Percentiles rank a stretch among this genome's conserved stretches.
These are phyloP conservation scores for Phytophthora macrochlamydospora DNA, from an alignment of 352 stramenopile species.

Conservation along the genomic window DNA sequence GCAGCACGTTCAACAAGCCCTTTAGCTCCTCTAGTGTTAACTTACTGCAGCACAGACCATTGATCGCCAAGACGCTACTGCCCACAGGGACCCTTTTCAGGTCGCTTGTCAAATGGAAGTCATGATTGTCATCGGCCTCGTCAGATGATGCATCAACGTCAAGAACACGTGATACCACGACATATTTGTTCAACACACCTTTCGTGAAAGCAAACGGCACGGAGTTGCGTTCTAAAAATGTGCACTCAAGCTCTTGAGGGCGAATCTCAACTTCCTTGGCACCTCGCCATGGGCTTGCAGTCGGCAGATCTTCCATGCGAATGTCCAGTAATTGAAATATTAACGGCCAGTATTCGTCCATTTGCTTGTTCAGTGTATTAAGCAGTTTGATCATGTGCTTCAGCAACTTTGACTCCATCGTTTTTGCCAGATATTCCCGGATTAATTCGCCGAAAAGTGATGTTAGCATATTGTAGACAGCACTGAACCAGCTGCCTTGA, in stretches of 20 bases:
- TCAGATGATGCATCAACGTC: conserved; percentile 31
- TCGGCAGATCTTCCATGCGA: conserved; percentile 74
- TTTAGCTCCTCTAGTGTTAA: conserved; percentile 75
- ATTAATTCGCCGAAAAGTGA: conserved; percentile 79
- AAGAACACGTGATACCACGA: conserved; percentile 62
- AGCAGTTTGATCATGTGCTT: conserved; percentile 86
- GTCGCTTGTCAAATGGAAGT: conserved; percentile 33
- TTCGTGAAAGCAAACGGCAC: conserved; percentile 77
- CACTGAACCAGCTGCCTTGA: conserved; percentile 87
- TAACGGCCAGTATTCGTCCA: conserved; percentile 87
- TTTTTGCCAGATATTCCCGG: conserved; percentile 85
- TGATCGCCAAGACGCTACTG: conserved; percentile 71
- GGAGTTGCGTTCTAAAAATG: conserved; percentile 47
- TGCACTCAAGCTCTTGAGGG: conserved; percentile 70
- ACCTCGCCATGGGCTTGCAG: conserved; percentile 78
- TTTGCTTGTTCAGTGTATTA: conserved; percentile 81
- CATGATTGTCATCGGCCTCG: conserved; percentile 23
- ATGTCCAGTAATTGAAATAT: conserved; percentile 86
- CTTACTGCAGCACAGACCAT: conserved; percentile 75
- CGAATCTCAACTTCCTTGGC: conserved; percentile 76
- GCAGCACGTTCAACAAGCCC: conserved; percentile 53
- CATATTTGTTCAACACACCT: conserved; percentile 71
- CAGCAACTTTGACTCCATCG: conserved; percentile 83
- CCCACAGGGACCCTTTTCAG: conserved; percentile 58
- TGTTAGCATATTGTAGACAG: conserved; percentile 84